Evolutionary conservation across 371 early-diverging fungal species (phyloP), one percentile per base, ranked within the genome.

Genomic region (Actinomortierella ambigua): DNA sequence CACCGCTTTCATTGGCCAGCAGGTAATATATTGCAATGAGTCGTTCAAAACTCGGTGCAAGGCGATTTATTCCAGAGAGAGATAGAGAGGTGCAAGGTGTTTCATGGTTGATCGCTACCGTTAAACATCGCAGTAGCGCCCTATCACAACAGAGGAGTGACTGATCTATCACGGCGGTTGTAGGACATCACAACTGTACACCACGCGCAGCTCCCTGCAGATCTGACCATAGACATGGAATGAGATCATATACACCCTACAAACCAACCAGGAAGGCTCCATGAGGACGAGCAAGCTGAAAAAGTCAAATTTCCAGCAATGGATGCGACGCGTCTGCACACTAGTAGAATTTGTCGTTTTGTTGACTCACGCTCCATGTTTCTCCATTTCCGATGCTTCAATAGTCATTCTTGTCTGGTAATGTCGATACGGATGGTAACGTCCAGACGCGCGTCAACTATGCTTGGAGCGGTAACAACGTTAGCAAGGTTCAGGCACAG

Each of bases 391-490:
- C 28, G 50, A 20, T 18, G 20, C 28, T 20, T 29, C 11, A 55
- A n/a, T 61, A 87, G 88, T 76, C 82, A 22, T 78, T 90, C 84
- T 76, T 95, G 77, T 94, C 94, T 68, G 98, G 97, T 40, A 93
- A 93, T 69, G 86, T 97, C 81, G 98, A 97, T 76, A 92, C 90
- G 57, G 94, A 96, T 64, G 88, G 90, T 44, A 87, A 77, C 59
- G 81, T 95, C 46, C 83, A 85, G 68, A 92, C 88, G 14, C 84
- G 93, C 53, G 81, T 83, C 53, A 81, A 91, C 81, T 85, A 89
- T 78, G 81, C 82, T 53, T 86, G 88, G 86, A 76, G 81, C 50
- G 65, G 75, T 68, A 61, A 61, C 43, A 69, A 85, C 48, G 83
- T 90, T 51, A 82, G 90, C 62, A 97, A 95, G 83, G 75, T 90